phyloP scores from a whole-genome alignment of 148 eudicot species.

The Vaccinium corymbosum region DNA sequence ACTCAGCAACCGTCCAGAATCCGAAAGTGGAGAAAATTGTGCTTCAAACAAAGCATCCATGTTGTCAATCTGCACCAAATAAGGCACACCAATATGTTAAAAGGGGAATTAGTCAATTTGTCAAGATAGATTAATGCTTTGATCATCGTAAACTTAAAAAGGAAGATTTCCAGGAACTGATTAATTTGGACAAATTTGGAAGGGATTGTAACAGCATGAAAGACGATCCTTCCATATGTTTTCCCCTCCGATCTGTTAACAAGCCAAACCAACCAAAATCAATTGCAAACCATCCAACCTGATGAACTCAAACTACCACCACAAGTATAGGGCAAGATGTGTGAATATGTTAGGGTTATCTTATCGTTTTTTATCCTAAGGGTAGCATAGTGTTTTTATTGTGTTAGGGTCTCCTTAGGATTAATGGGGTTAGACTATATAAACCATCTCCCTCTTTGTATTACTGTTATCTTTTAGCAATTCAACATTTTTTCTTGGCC shows the following conservation, averaged over 20 bases:
- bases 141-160: background rate
- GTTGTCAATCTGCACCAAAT: constrained; percentile 74
- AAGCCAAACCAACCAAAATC: background rate
- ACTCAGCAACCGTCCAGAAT: constrained; percentile 76
- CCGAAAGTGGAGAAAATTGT: constrained; percentile 92
- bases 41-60: constrained; percentile 98
- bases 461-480: no score
- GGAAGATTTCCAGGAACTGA: background rate
- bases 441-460: no score
- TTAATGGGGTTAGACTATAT: no score
- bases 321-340: background rate
- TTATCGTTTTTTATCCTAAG: no score
- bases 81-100: background rate
- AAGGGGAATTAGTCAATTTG: background rate
- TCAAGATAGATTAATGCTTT: background rate
- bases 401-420: no score
- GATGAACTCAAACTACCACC: background rate
- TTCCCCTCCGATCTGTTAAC: background rate
- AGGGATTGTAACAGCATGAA: background rate
- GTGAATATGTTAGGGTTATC: no score
- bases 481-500: no score
- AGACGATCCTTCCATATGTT: background rate
- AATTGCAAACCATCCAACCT: background rate
- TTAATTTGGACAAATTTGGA: constrained; percentile 6
- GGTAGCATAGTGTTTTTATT: no score